Base-by-base conservation (phyloP, 176 grass and related monocot species). In the Bothriochloa decipiens region DNA sequence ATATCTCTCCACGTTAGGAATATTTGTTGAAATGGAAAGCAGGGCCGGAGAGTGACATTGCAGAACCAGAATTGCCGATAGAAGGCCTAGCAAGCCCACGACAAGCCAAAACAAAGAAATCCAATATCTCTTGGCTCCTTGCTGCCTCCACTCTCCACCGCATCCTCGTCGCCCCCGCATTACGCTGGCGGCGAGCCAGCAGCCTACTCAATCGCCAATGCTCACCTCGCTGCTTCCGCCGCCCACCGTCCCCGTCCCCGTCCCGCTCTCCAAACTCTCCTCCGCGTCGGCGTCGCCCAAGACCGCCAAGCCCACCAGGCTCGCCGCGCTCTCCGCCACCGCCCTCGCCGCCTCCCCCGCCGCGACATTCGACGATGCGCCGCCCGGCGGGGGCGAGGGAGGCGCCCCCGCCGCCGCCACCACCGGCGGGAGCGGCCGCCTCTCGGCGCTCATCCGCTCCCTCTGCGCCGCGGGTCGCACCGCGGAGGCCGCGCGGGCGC, bases 371-470 rank as follows among this genome's bases (percentile, higher is more conserved):
- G 39, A 20, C 39, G 40, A 33, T 18, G 32, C 42, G 25, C 25
- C 42, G 4, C 4, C 11, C 28, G 72, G 4, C 10, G 35, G 8
- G 6, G 53, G 16, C 2, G 53, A 8, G 20, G 40, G 40, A 20
- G 32, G 1, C 40, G 40, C 3, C 40, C 8, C 42, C 11, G 40
- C 8, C 27, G n/a, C 10, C 42, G 42, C 10, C 42, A 40, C 39
- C 39, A 8, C 39, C 6, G 39, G 39, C 39, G 39, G 39, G 0
- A 7, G 29, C 40, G 84, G n/a, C 69, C 84, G 84, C 16, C 77
- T 86, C 42, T 86, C 84, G n/a, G 77, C 77, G 42, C 84, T 86
- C 58, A 86, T 86, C 77, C 84, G 84, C 57, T 81, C 77, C 32
- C 84, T 86, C 58, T 86, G 84, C 77, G 68, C 77, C 14, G 42